Evolutionary conservation across 192 early-diverging fungal genomes (phyloP).

Genomic region (Coemansia sp.): DNA sequence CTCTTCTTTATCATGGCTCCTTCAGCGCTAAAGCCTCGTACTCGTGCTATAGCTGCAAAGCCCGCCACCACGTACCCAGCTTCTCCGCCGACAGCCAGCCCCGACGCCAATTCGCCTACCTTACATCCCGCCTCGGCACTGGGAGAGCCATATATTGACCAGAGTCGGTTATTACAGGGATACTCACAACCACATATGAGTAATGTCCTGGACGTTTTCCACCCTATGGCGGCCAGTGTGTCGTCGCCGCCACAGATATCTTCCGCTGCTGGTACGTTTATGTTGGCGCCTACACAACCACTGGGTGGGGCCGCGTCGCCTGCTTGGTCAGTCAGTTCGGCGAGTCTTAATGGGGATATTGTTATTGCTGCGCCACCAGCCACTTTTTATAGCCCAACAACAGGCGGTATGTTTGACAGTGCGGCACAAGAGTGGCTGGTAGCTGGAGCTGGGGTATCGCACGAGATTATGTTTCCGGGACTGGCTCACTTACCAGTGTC

Average conservation of each 20-base stretch:
- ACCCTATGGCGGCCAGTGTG: neutral
- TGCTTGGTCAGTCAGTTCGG: constrained; percentile 42
- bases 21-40: constrained; percentile 1
- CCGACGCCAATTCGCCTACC: constrained; percentile 6
- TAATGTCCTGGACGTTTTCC: neutral
- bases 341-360: constrained; percentile 28
- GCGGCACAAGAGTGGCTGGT: constrained; percentile 23
- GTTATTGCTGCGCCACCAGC: constrained; percentile 20
- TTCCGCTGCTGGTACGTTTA: neutral
- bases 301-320: constrained; percentile 22
- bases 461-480: constrained; percentile 24
- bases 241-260: neutral
- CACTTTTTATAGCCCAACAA: neutral
- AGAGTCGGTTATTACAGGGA: neutral
- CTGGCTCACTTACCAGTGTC: constrained; percentile 1
- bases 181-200: constrained; percentile 2
- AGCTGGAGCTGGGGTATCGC: neutral
- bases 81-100: constrained; percentile 10
- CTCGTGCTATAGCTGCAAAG: constrained; percentile 9
- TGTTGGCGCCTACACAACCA: neutral
- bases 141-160: constrained; percentile 14
- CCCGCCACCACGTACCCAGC: neutral
- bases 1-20: neutral
- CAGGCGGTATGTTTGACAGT: neutral
- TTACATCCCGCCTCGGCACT: neutral